Evolutionary conservation across 2,329 filamentous ascomycete species (phyloP), one percentile per base, ranked within the genome.

Genomic region (Botrytis cinerea): DNA sequence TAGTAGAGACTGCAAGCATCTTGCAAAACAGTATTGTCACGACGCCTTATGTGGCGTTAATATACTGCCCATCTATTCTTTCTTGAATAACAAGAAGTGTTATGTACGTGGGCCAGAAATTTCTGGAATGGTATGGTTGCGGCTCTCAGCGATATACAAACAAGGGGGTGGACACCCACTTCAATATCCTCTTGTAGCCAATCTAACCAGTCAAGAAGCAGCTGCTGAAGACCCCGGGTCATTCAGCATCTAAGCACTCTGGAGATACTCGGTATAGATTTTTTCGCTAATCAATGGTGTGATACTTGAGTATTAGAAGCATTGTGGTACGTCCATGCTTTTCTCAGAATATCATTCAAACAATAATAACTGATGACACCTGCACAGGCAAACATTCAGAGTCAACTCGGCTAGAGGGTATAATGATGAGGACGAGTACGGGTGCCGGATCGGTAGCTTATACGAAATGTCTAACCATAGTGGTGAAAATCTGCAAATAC

Each of bases 1-100:
- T n/a, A 60, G 70, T 32, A n/a, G 12, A 2, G 38, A 70, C 6
- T 74, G 74, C 51, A 48, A 25, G 10, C 25, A 51, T 51, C 57
- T 70, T 10, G 74, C 71, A 2, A 8, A 10, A 8, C 51, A 67
- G 8, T 35, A 70, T n/a, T 72, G 73, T 10, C 71, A 75, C 43
- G 28, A 51, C 25, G n/a, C 46, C 5, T 45, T 64, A 2, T 75
- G 71, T 57, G 68, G 57, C 6, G 70, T 46, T 4, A 45, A 71
- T n/a, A 71, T 75, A 32, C 54, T 62, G 22, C 57, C 54, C 61
- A 28, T 60, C 38, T 46, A 57, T 32, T 3, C 14, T 5, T 28
- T 18, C 25, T 18, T 7, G 3, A n/a, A 14, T 16, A 20, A 22
- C 8, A n/a, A 40, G 8, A 40, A n/a, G 14, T 32, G 20, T 28